Evolutionary conservation across 2,329 filamentous ascomycete genomes (phyloP), one percentile per base, ranked within the genome.

Genomic region (Aspergillus viridinutans): DNA sequence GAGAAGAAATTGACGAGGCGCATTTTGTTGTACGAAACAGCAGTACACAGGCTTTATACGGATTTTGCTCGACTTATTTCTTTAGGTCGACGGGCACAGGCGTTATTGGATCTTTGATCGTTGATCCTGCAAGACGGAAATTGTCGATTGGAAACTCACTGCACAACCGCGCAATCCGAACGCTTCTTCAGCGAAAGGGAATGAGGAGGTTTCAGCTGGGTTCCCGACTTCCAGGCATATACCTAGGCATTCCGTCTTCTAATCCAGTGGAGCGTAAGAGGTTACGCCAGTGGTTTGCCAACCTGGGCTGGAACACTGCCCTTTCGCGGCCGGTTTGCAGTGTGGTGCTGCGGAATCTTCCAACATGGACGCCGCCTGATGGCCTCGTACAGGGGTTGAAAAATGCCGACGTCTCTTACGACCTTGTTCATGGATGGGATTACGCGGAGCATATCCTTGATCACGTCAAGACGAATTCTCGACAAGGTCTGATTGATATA

Each of bases 11-110:
- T 28, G 85, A 90, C 55, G 91, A 96, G 73, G 80, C 86, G 0
- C 92, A 97, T 72, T 96, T 93, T 68, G 92, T 97, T 8, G 92
- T 97, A 32, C 85, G 92, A 21, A 97, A 97, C 71, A 95, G 90
- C 76, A 96, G 90, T 72, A 97, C 92, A 0, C 88, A 91, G 61
- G 90, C 90, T 0, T 77, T 97, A 0, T 97, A 96, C 68, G 92
- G 92, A 1, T 97, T 97, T 73, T 93, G 90, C 67, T 89, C 92
- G 0, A 96, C 92, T 0, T 97, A 96, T 70, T 92, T 85, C 70
- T 85, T 89, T 68, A 85, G 85, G 43, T 81, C 78, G n/a, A 86
- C 80, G 3, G 83, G 83, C 6, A 86, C 86, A 4, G 91, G 90
- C 17, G 87, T 91, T 20, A 85, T 97, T 52, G 92, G 89, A 0